Evolutionary conservation across 305 asterid genomes (phyloP).

Genomic region (Lippia alba): DNA sequence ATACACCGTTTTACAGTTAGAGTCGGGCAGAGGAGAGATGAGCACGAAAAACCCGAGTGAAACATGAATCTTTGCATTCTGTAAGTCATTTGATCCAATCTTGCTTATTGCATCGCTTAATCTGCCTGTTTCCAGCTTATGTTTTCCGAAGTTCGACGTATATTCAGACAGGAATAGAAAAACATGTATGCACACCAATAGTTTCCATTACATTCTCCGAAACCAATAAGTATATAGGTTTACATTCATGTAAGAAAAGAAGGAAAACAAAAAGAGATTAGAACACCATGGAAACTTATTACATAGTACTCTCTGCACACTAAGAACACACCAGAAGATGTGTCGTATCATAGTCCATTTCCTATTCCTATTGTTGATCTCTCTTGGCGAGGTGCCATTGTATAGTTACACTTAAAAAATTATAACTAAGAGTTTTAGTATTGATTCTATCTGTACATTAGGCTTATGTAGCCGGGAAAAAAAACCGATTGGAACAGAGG

Average conservation of each 20-base stretch:
- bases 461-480: conserved; percentile 64
- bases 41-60: conserved; percentile 27
- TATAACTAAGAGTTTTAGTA: conserved; percentile 51
- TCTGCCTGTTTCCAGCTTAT: not conserved
- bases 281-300: conserved; percentile 60
- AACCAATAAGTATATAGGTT: conserved; percentile 61
- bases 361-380: conserved; percentile 42
- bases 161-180: conserved; percentile 34
- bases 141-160: conserved; percentile 29
- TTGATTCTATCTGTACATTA: conserved; percentile 76
- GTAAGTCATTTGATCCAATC: conserved; percentile 23
- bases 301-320: conserved; percentile 67
- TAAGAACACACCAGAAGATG: conserved; percentile 51
- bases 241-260: conserved; percentile 50
- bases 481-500: conserved; percentile 55
- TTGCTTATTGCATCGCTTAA: not conserved
- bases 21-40: conserved; percentile 32
- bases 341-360: conserved; percentile 48
- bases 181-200: conserved; percentile 50
- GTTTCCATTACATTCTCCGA: conserved; percentile 55
- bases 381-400: conserved; percentile 77
- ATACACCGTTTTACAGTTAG: conserved; percentile 12
- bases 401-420: conserved; percentile 54
- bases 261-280: conserved; percentile 17
- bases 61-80: conserved; percentile 28